Evolutionary conservation across 2,329 filamentous ascomycete species (phyloP).

Genomic region (Emergomyces pasteurianus): DNA sequence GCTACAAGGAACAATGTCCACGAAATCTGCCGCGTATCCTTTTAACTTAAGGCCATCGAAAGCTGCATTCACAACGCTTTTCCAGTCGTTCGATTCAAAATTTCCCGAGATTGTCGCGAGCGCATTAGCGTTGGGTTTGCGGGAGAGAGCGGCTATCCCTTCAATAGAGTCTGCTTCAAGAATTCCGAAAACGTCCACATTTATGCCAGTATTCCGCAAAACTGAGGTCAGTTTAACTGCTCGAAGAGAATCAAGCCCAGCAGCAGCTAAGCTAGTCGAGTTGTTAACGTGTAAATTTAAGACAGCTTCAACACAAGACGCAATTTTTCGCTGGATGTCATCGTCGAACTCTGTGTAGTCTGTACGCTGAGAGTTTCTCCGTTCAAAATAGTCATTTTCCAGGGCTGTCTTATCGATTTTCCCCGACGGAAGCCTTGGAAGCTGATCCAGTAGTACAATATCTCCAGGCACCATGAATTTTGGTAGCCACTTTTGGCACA

Average conservation of each 20-base stretch:
- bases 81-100: conserved; percentile 8
- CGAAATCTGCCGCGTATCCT: conserved; percentile 13
- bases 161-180: conserved; percentile 44
- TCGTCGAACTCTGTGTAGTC: conserved; percentile 14
- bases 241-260: conserved; percentile 55
- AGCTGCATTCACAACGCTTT: conserved; percentile 15
- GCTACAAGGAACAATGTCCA: conserved; percentile 49
- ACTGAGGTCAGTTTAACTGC: conserved; percentile 53
- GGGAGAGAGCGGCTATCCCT: conserved; percentile 23
- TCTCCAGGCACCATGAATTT: conserved; percentile 73
- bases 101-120: conserved; percentile 12
- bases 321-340: conserved; percentile 23
- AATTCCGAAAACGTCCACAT: conserved; percentile 48
- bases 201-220: conserved; percentile 47
- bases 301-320: conserved; percentile 29
- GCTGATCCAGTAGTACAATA: conserved; percentile 48
- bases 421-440: conserved; percentile 69
- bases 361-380: conserved; percentile 13
- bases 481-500: conserved; percentile 65
- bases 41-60: conserved; percentile 33
- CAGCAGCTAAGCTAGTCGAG: conserved; percentile 37
- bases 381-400: conserved; percentile 39
- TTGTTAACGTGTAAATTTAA: conserved; percentile 29
- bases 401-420: conserved; percentile 65
- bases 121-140: conserved; percentile 11